phyloP scores from a whole-genome alignment of 2,329 filamentous ascomycete genomes.

The Botrytis porri region DNA sequence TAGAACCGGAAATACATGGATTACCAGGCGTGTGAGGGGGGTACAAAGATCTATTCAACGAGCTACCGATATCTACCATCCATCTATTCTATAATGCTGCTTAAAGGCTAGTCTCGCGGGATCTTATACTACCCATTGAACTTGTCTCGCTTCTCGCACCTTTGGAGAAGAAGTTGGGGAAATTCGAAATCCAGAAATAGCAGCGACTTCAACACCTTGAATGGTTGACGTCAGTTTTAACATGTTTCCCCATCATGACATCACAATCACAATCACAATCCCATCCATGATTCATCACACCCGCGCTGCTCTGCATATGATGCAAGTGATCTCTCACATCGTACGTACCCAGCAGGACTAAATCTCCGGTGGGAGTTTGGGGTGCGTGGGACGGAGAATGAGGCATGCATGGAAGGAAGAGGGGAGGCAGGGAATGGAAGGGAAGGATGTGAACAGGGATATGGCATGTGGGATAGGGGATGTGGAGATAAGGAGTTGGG shows the following conservation, averaged over 20 bases:
- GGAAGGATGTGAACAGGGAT: neutral
- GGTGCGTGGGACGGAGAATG: neutral
- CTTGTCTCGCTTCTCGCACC: neutral
- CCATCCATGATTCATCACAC: neutral
- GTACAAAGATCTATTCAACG: neutral
- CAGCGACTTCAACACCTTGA: neutral
- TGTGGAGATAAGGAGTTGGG: neutral
- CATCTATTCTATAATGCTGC: neutral
- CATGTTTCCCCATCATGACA: slow-evolving; percentile 7
- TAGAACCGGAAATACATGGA: neutral
- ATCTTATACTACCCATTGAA: neutral
- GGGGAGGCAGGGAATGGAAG: neutral
- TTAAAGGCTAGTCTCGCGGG: neutral
- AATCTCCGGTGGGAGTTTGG: neutral
- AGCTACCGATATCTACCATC: neutral
- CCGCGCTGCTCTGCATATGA: neutral
- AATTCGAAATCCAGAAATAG: neutral
- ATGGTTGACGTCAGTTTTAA: slow-evolving; percentile 6
- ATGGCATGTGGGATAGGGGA: neutral
- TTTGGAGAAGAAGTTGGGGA: neutral
- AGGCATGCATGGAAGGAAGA: neutral
- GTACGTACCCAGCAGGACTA: neutral
- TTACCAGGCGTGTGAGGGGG: neutral
- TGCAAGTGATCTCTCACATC: neutral
- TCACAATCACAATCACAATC: neutral